Evolutionary conservation across 1,139 yeast genomes (phyloP).

Genomic region (Scheffersomyces cryptocercus): DNA sequence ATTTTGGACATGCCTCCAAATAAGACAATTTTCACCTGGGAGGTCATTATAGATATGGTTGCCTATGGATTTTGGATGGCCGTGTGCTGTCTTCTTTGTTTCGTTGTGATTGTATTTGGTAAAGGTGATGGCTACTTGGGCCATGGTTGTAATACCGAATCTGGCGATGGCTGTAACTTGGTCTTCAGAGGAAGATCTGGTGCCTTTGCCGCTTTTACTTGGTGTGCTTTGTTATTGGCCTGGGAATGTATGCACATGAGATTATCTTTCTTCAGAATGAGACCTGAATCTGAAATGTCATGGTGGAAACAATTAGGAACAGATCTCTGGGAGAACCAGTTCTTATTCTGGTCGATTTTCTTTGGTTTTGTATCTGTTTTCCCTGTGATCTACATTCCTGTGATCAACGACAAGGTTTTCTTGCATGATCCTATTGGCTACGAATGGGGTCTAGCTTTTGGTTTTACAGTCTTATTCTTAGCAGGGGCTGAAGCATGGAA

Average conservation of each 20-base stretch:
- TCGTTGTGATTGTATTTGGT: slow-evolving; percentile 32
- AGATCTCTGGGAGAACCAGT: slow-evolving; percentile 26
- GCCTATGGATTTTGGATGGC: slow-evolving; percentile 42
- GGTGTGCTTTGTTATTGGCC: slow-evolving; percentile 32
- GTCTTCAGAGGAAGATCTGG: slow-evolving; percentile 28
- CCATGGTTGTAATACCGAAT: slow-evolving; percentile 23
- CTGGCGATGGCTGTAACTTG: slow-evolving; percentile 16
- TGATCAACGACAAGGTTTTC: slow-evolving; percentile 28
- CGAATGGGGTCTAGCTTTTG: slow-evolving; percentile 30
- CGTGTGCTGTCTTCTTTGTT: slow-evolving; percentile 30
- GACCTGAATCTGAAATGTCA: slow-evolving; percentile 25
- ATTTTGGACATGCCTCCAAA: slow-evolving; percentile 32
- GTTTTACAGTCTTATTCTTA: slow-evolving; percentile 20
- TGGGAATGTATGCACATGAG: slow-evolving; percentile 30
- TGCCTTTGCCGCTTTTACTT: slow-evolving; percentile 28
- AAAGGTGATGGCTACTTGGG: slow-evolving; percentile 35
- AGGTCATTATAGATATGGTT: slow-evolving; percentile 32
- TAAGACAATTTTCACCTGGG: slow-evolving; percentile 32
- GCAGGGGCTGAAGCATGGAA: slow-evolving; percentile 27
- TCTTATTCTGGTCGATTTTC: slow-evolving; percentile 26
- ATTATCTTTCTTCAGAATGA: slow-evolving; percentile 26
- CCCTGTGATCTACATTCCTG: slow-evolving; percentile 31
- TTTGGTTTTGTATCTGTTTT: slow-evolving; percentile 26
- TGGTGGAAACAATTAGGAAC: slow-evolving; percentile 28
- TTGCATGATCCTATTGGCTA: slow-evolving; percentile 26